Percentiles rank a stretch among this genome's conserved stretches.
These are phyloP conservation scores for Cucurbita argyrosperma DNA, from an alignment of 306 rosid species.

Conservation along the genomic window DNA sequence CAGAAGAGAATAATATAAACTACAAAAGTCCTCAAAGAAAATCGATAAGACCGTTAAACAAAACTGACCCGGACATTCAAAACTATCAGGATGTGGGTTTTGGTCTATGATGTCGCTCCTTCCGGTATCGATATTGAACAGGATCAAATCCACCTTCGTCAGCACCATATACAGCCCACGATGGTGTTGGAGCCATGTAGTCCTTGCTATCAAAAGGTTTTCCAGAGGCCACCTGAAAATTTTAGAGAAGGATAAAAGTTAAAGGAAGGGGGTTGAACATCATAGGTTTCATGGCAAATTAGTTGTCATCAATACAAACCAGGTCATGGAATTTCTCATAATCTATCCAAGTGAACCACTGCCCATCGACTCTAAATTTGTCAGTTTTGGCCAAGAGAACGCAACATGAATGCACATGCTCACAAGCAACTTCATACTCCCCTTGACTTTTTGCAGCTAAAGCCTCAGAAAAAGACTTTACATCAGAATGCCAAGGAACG, in stretches of 20 bases:
- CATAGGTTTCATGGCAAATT: neutral
- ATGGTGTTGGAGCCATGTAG: slow-evolving; percentile 80
- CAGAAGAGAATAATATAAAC: neutral
- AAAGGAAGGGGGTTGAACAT: neutral
- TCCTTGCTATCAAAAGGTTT: slow-evolving; percentile 59
- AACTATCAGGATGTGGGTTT: slow-evolving; percentile 12
- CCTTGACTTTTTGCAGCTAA: slow-evolving; percentile 65
- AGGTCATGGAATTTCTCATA: slow-evolving; percentile 83
- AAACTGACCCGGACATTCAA: slow-evolving; percentile 19
- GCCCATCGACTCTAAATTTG: slow-evolving; percentile 78
- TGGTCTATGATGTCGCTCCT: slow-evolving; percentile 80
- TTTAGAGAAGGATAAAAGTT: slow-evolving; percentile 4
- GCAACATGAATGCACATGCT: slow-evolving; percentile 92
- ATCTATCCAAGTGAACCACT: slow-evolving; percentile 95
- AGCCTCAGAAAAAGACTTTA: slow-evolving; percentile 77
- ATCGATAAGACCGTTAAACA: neutral
- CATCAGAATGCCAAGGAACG: slow-evolving; percentile 99
- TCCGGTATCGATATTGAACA: slow-evolving; percentile 53
- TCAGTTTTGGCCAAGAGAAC: slow-evolving; percentile 75
- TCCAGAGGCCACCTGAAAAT: slow-evolving; percentile 79
- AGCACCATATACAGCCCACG: slow-evolving; percentile 92
- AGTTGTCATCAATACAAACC: slow-evolving; percentile 28
- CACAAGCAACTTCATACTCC: slow-evolving; percentile 87
- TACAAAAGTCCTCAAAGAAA: neutral
- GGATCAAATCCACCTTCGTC: slow-evolving; percentile 95